A percentile compares a stretch with the other conserved stretches of the same genome.
These are phyloP conservation scores for Boletellus emodensis DNA, from an alignment of 768 basidiomycete genomes.

Conservation along the genomic window DNA sequence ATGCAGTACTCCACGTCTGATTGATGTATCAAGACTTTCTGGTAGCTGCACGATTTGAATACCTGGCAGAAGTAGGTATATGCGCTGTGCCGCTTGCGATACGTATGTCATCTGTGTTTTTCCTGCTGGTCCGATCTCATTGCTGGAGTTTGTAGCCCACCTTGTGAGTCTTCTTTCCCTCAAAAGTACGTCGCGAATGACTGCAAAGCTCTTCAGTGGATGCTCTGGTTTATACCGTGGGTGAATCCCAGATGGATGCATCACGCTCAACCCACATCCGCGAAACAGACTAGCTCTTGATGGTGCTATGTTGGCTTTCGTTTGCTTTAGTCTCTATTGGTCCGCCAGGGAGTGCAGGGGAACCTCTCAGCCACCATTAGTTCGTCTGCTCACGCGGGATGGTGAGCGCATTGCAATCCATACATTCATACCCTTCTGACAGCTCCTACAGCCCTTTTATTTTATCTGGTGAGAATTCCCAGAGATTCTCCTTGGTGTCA, in stretches of 20 bases:
- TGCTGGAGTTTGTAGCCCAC: not conserved
- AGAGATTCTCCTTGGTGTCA: not conserved
- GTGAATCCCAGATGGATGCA: not conserved
- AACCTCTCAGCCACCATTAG: not conserved
- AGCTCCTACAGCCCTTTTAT: not conserved
- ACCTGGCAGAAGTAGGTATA: slow-evolving; percentile 8
- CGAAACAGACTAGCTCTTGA: slow-evolving; percentile 2
- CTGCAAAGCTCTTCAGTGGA: slow-evolving; percentile 12
- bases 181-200: not conserved
- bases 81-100: slow-evolving; percentile 5
- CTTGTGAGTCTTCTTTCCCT: not conserved
- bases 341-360: not conserved
- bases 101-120: not conserved
- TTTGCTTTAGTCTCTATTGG: not conserved
- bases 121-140: not conserved
- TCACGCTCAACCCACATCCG: not conserved
- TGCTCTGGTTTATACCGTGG: not conserved
- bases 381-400: slow-evolving; percentile 2
- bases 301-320: not conserved
- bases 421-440: not conserved
- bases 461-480: not conserved
- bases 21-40: not conserved
- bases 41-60: not conserved
- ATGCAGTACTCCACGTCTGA: no score
- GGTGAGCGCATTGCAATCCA: slow-evolving; percentile 5